Conservation (phyloP, 164 flowering plant species). For the Malania oleifera region DNA sequence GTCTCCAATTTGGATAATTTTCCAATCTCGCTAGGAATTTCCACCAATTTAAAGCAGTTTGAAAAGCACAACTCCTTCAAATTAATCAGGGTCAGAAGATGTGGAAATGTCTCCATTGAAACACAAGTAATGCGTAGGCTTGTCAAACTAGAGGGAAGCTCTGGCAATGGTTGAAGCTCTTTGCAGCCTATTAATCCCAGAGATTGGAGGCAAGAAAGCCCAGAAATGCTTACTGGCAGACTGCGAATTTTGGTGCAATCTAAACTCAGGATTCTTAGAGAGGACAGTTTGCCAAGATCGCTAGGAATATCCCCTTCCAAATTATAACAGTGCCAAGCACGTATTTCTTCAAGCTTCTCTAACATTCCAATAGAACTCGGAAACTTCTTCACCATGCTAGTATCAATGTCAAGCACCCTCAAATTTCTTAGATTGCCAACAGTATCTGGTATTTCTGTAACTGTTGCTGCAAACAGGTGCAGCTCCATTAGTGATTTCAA, state of each 20-base stretch:
- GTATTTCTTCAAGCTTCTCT: not conserved
- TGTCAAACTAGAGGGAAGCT: not conserved
- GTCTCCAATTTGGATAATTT: not conserved
- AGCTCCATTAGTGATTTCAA: conserved; percentile 2
- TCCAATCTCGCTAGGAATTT: not conserved
- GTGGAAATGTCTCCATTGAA: not conserved
- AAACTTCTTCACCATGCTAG: not conserved
- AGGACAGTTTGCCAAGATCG: not conserved
- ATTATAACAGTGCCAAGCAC: not conserved
- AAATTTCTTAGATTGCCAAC: not conserved
- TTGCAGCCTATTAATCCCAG: not conserved
- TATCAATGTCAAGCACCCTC: conserved; percentile 1
- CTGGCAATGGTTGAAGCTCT: conserved; percentile 1
- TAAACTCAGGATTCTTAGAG: not conserved
- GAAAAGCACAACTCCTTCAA: not conserved
- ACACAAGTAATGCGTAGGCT: not conserved
- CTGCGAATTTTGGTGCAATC: not conserved
- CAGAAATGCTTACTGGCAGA: not conserved
- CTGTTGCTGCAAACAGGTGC: not conserved
- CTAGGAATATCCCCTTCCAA: not conserved
- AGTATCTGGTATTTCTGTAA: not conserved
- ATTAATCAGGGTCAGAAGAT: not conserved
- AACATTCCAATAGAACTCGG: not conserved
- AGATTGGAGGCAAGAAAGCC: not conserved
- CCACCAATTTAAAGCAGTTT: not conserved